Base-by-base conservation (phyloP, 352 stramenopile genomes). In the Chrysophaeum taylorii region DNA sequence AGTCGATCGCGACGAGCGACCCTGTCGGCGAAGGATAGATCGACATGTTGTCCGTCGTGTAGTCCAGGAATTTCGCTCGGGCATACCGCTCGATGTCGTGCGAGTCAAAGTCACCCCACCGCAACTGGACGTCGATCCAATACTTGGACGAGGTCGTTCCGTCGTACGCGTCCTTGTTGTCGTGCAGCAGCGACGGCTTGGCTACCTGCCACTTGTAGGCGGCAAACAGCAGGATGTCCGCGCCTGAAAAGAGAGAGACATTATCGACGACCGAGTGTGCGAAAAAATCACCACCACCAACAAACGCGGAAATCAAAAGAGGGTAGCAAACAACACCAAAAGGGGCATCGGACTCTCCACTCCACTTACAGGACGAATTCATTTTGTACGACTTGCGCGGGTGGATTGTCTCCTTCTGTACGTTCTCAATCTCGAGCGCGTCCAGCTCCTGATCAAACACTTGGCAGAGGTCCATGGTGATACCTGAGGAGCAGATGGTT, bases 301-400 rank as follows among this genome's bases (percentile, higher is more conserved):
- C n/a, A n/a, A n/a, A n/a, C n/a, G n/a, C n/a, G n/a, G n/a, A n/a
- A n/a, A n/a, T n/a, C n/a, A n/a, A n/a, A n/a, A n/a, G n/a, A n/a
- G n/a, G n/a, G n/a, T n/a, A n/a, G n/a, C n/a, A n/a, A n/a, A n/a
- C n/a, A n/a, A n/a, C n/a, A n/a, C n/a, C n/a, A n/a, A n/a, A n/a
- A n/a, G n/a, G n/a, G n/a, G n/a, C n/a, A n/a, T n/a, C n/a, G n/a
- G n/a, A n/a, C n/a, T n/a, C n/a, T n/a, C n/a, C n/a, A n/a, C n/a
- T n/a, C n/a, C n/a, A n/a, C n/a, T n/a, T n/a, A 78, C 94, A 98
- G 53, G 93, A 98, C 69, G 90, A 97, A 83, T 99, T 99, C 96
- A 99, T 99, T 84, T 99, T 99, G 86, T 99, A 99, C 38, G 90
- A 98, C 82, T 99, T 99, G 57, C 96, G 84, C 45, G 96, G 96